Base-by-base conservation (phyloP, 176 grass and related monocot species). In the Puccinellia tenuiflora region DNA sequence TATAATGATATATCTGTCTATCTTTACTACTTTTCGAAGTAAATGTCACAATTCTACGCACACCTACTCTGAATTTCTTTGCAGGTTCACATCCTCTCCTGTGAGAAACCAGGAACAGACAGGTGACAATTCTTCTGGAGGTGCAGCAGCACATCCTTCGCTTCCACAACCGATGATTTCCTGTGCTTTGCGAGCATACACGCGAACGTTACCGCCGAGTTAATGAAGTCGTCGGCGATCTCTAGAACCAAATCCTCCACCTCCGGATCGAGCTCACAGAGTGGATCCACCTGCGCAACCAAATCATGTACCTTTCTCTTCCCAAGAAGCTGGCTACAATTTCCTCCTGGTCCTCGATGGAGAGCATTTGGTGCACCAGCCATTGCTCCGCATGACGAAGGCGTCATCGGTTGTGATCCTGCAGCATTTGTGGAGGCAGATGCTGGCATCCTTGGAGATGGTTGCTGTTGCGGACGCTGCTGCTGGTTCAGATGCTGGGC, bases 221-320 rank as follows among this genome's bases (percentile, higher is more conserved):
- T 86, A 88, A 99, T 88, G 87, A 96, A 99, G 75, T 91, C 93
- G 73, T 92, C 96, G 81, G 91, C 96, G 8, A 90, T 80, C 62
- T 93, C 89, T 79, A 96, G 83, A 81, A 96, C 65, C 5, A 96
- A 48, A 35, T 96, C 93, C 90, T 99, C 96, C 79, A 90, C 73
- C 29, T 90, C 88, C 82, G 92, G 76, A 85, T 92, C 92, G 76
- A 96, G 42, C 75, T 85, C 90, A 45, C 87, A 84, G 50, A 54
- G 72, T 45, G 93, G 96, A 85, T 99, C 93, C 30, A 99, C 93
- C 91, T 99, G 91, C 51, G 91, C 63, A 83, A 96, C 93, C 35
- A 99, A 84, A 87, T 99, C 96, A 63, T 83, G 93, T 86, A 99
- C 92, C 85, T 96, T 99, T 73, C 96, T 93, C 63, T 99, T 99